Evolutionary conservation across 306 rosid genomes (phyloP).

Genomic region (Inga leiocalycina): DNA sequence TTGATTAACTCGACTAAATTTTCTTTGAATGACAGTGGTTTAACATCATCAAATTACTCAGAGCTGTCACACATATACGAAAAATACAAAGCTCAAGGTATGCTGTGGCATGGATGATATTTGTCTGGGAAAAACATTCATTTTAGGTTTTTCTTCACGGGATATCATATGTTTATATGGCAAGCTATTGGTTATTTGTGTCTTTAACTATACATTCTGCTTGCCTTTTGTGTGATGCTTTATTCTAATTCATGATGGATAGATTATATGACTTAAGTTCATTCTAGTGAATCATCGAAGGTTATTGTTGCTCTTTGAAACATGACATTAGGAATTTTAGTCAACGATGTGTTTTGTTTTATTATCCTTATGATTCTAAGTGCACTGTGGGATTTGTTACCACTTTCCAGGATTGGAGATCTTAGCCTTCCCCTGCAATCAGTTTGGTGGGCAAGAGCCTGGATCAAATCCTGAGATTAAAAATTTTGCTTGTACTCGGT

Average conservation of each 20-base stretch:
- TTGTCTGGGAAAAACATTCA: neutral
- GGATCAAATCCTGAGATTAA: conserved; percentile 93
- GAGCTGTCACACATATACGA: conserved; percentile 86
- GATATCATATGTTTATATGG: conserved; percentile 13
- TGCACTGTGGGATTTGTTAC: neutral
- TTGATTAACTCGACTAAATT: conserved; percentile 26
- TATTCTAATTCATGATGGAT: neutral
- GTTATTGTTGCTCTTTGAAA: conserved; percentile 13
- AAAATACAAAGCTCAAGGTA: conserved; percentile 87
- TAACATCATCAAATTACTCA: conserved; percentile 87
- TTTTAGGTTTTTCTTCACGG: conserved; percentile 1
- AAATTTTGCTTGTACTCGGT: conserved; percentile 92
- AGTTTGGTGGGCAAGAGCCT: conserved; percentile 97
- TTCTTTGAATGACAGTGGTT: conserved; percentile 67
- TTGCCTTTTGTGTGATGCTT: conserved; percentile 22
- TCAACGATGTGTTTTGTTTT: conserved; percentile 27
- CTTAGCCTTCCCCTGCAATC: conserved; percentile 98
- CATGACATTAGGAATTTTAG: conserved; percentile 3
- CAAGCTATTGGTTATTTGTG: neutral
- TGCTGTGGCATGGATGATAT: conserved; percentile 7
- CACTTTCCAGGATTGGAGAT: conserved; percentile 77
- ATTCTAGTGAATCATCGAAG: neutral
- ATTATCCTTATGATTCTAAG: conserved; percentile 13
- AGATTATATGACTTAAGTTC: conserved; percentile 24
- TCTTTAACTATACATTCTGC: neutral